A percentile compares a stretch with the other conserved stretches of the same genome.
phyloP scores from a whole-genome alignment of 257 asterid genomes.

The Plectranthus barbatus region DNA sequence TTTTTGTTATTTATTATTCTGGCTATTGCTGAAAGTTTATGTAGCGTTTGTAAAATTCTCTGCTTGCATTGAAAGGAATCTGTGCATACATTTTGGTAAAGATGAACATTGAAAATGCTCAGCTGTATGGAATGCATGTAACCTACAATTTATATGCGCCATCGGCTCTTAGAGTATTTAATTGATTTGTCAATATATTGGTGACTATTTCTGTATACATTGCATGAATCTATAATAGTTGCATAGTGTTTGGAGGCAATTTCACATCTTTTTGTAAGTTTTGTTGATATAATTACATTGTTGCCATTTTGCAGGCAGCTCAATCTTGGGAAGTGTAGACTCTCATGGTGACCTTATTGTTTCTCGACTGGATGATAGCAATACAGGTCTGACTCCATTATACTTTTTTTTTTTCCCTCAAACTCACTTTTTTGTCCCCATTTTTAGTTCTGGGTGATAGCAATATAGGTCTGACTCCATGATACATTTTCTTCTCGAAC shows the following conservation, averaged over 20 bases:
- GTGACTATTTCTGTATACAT: neutral
- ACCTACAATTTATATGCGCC: neutral
- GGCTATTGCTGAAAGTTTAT: neutral
- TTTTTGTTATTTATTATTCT: neutral
- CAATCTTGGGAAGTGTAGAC: conserved; percentile 84
- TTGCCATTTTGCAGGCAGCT: conserved; percentile 38
- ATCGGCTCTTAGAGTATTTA: neutral
- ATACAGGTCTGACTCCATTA: conserved; percentile 28
- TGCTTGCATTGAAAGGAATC: neutral
- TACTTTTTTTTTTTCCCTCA: neutral
- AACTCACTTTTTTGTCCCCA: neutral
- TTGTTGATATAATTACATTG: neutral
- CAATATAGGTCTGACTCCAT: too few species aligned
- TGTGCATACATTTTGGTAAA: neutral
- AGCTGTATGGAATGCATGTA: neutral
- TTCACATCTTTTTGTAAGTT: neutral
- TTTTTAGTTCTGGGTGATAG: conserved; percentile 5
- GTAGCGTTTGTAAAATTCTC: neutral
- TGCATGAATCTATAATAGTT: neutral
- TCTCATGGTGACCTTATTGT: conserved; percentile 82
- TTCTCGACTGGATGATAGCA: conserved; percentile 50
- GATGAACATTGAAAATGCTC: neutral
- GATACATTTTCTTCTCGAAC: neutral
- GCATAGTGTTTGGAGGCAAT: neutral
- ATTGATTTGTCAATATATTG: neutral